Evolutionary conservation across 495 filamentous ascomycete genomes (phyloP), one percentile per base, ranked within the genome.

Genomic region (Aspergillus heteromorphus): DNA sequence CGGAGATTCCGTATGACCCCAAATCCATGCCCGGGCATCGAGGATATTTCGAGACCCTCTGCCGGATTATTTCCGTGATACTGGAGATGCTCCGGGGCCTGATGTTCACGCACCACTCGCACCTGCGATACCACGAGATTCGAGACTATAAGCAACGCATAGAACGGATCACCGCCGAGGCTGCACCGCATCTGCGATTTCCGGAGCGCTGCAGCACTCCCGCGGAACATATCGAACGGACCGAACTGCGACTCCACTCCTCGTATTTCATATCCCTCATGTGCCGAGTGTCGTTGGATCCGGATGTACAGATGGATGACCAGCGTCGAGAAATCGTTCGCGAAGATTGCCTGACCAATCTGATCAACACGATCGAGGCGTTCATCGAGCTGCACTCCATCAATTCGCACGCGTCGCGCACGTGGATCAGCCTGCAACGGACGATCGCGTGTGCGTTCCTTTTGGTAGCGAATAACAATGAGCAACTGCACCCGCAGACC

Each of bases 191-290:
- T 56, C 65, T 85, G 49, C 78, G 76, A 49, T 71, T 77, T 36
- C 71, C 68, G 1, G 63, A 78, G 2, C 57, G 67, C 29, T 84
- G 81, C 56, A 63, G 45, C n/a, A 68, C 75, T 0, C 60, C 75
- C 11, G 73, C 70, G 7, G 71, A 84, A 19, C 76, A 80, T 40
- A 72, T 84, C 10, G 78, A 85, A 62, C 71, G 81, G 55, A 80
- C 75, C 49, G 77, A 77, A 21, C 56, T 84, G 47, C 77, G 78
- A 50, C 67, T 85, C 18, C 82, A 85, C 56, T 73, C 75, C 2
- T 82, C 79, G 1, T 85, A 83, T 62, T 76, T 81, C 47, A 73
- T 76, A 25, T 84, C 82, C 6, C 75, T 83, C 34, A 65, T 85
- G 27, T 83, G 80, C 57, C 77, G 81, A 8, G 74, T 77, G 11